Evolutionary conservation across 1,284 basidiomycete genomes (phyloP).

Genomic region (Sanghuangporus baumii): DNA sequence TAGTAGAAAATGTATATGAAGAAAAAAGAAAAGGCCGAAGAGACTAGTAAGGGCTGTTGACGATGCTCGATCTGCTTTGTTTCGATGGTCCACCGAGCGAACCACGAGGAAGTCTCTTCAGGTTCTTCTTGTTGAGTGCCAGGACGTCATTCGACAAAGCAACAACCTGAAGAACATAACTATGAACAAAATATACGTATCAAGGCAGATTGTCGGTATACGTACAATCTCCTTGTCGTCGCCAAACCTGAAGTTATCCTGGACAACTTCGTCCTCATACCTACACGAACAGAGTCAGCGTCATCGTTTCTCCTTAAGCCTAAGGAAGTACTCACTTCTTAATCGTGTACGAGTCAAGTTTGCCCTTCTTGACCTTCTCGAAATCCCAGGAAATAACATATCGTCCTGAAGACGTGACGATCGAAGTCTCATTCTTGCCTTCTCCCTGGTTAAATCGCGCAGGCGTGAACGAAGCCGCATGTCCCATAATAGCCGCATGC

Average conservation of each 20-base stretch:
- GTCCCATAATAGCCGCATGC: constrained; percentile 94
- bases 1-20: not conserved
- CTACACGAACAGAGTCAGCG: constrained; percentile 30
- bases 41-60: constrained; percentile 61
- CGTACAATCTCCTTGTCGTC: constrained; percentile 91
- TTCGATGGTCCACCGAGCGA: constrained; percentile 56
- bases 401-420: constrained; percentile 94
- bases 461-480: constrained; percentile 85
- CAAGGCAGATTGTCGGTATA: constrained; percentile 13
- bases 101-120: constrained; percentile 81
- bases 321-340: constrained; percentile 52
- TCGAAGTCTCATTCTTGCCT: constrained; percentile 87
- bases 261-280: constrained; percentile 91
- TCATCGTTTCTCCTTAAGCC: constrained; percentile 5
- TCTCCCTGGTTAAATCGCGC: constrained; percentile 94
- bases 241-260: constrained; percentile 94
- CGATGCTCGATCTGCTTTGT: constrained; percentile 55
- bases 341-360: constrained; percentile 90
- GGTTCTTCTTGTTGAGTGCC: constrained; percentile 88
- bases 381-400: constrained; percentile 98
- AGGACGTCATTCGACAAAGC: constrained; percentile 93
- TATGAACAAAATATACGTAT: not conserved
- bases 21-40: not conserved
- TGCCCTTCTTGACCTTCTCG: constrained; percentile 88
- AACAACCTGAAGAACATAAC: constrained; percentile 58